phyloP scores from a whole-genome alignment of 1,139 yeast genomes.

The Candida mesenterica region DNA sequence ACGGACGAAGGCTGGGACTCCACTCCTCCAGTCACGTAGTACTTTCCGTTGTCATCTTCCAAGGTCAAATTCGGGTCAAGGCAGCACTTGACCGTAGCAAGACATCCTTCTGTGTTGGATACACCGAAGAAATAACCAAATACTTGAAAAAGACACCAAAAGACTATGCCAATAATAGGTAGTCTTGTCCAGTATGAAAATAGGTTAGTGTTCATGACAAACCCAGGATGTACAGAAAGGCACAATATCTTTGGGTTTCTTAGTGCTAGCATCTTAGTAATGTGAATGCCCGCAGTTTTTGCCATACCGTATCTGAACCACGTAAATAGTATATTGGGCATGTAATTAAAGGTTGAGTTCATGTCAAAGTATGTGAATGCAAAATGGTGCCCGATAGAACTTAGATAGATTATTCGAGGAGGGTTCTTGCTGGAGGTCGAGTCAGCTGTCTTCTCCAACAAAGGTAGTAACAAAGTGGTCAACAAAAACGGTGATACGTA shows the following conservation, averaged over 20 bases:
- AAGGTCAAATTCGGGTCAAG: conserved; percentile 51
- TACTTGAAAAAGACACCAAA: conserved; percentile 67
- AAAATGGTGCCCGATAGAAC: conserved; percentile 69
- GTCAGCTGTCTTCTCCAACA: conserved; percentile 42
- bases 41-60: conserved; percentile 66
- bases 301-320: conserved; percentile 81
- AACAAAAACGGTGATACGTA: conserved; percentile 74
- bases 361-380: conserved; percentile 52
- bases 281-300: conserved; percentile 78
- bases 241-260: conserved; percentile 66
- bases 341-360: conserved; percentile 51
- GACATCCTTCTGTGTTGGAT: conserved; percentile 67
- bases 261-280: conserved; percentile 61
- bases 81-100: conserved; percentile 64
- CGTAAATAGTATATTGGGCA: conserved; percentile 67
- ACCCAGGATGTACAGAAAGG: conserved; percentile 80
- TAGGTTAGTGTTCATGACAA: conserved; percentile 74
- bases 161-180: conserved; percentile 71
- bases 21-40: conserved; percentile 59
- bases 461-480: conserved; percentile 59
- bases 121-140: conserved; percentile 72
- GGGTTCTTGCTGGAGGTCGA: conserved; percentile 27
- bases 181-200: conserved; percentile 73
- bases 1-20: conserved; percentile 54
- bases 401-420: conserved; percentile 64